phyloP scores from a whole-genome alignment of 2,329 filamentous ascomycete genomes.

The Aspergillus phoenicis region DNA sequence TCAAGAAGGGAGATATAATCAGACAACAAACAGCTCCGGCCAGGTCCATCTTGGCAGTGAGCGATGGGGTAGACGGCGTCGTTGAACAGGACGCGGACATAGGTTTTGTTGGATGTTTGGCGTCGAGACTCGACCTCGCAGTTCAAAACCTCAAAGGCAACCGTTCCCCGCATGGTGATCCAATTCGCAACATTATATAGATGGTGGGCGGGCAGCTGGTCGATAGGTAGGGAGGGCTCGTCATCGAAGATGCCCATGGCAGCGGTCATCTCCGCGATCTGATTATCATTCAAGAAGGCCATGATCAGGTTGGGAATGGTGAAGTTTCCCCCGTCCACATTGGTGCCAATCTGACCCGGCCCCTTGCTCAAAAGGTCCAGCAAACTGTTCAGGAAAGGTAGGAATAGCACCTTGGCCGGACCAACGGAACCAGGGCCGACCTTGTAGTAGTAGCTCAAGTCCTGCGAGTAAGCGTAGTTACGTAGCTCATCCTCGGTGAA shows the following conservation, averaged over 20 bases:
- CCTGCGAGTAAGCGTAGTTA: slow-evolving; percentile 68
- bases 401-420: slow-evolving; percentile 33
- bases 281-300: slow-evolving; percentile 67
- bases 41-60: slow-evolving; percentile 59
- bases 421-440: slow-evolving; percentile 42
- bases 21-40: slow-evolving; percentile 54
- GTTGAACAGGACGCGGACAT: slow-evolving; percentile 62
- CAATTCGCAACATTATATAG: slow-evolving; percentile 57
- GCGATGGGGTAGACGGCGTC: slow-evolving; percentile 64
- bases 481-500: slow-evolving; percentile 65
- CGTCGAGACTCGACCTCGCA: slow-evolving; percentile 41
- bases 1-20: slow-evolving; percentile 51
- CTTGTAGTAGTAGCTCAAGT: slow-evolving; percentile 69
- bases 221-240: slow-evolving; percentile 53
- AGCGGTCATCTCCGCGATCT: slow-evolving; percentile 63
- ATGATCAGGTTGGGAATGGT: slow-evolving; percentile 60
- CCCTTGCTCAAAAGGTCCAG: slow-evolving; percentile 57
- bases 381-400: slow-evolving; percentile 59
- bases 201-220: slow-evolving; percentile 47
- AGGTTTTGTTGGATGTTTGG: slow-evolving; percentile 35
- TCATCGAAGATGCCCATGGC: slow-evolving; percentile 64
- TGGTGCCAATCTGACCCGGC: slow-evolving; percentile 39
- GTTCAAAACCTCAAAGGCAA: slow-evolving; percentile 65
- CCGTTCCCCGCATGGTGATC: slow-evolving; percentile 64
- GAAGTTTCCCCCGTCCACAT: slow-evolving; percentile 50